Evolutionary conservation across 805 yeast genomes (phyloP), one percentile per base, ranked within the genome.

Genomic region (Sugiyamaella chiloensis): DNA sequence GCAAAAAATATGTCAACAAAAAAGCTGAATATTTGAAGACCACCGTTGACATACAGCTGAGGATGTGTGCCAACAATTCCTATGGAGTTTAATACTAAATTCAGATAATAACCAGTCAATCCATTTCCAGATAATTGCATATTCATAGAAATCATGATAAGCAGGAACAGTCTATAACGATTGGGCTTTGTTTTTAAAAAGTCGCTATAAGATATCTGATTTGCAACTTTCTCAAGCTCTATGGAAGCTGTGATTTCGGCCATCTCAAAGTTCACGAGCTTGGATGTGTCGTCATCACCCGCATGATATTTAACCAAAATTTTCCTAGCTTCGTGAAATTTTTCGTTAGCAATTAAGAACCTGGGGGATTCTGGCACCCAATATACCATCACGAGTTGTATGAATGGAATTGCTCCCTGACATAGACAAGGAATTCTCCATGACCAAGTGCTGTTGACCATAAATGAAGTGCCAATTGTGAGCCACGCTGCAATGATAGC

Each of bases 331-430:
- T 61, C 61, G 67, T 67, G 57, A 73, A 72, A 50, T 65, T 73
- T 51, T 61, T 85, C 83, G 54, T 83, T 81, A 57, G 79, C 79
- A 4, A 89, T 87, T 60, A 77, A 80, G 67, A 74, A 89, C 49
- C 96, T 73, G 0, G 96, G 96, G 35, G 90, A 80, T 65, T 90
- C 96, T 0, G 97, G 96, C n/a, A 89, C 67, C 35, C 80, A 76
- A 35, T 78, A 58, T 32, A 71, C 61, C 24, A 72, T 68, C 14
- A 35, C 65, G 27, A 48, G 81, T 78, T 85, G 68, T 45, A 82
- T 60, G 31, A 85, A 65, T 42, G 86, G 49, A 60, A 82, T 81
- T 34, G 82, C 54, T 48, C 79, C 70, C 68, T 85, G 93, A 57
- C 83, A 66, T 1, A 86, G 81, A 51, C 84, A 75, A 11, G 91